Conservation (phyloP, 139 green algal species). For the Auxenochlorella pyrenoidosa region DNA sequence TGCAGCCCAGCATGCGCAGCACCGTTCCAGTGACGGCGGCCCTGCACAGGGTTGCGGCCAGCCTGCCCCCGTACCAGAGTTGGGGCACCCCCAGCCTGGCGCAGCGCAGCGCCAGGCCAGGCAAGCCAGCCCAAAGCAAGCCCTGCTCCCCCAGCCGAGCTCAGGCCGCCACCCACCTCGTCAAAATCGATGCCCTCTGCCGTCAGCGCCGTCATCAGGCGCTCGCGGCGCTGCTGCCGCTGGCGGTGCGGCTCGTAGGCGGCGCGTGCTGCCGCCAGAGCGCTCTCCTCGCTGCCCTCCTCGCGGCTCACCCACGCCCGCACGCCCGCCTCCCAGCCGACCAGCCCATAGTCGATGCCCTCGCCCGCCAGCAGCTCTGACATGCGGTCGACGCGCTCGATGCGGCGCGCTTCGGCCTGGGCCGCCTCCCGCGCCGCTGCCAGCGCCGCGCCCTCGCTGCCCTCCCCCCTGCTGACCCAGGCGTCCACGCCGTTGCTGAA, state of each 20-base stretch:
- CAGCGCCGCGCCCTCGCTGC: constrained; percentile 1
- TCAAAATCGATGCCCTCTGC: background rate
- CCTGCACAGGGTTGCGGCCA: too few species aligned
- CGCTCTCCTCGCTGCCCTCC: background rate
- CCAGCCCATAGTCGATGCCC: background rate
- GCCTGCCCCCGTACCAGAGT: too few species aligned
- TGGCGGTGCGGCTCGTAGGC: background rate
- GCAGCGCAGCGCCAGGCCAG: too few species aligned
- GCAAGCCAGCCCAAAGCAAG: too few species aligned
- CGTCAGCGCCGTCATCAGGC: background rate
- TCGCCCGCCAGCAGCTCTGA: background rate
- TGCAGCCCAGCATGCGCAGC: too few species aligned
- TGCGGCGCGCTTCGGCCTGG: background rate
- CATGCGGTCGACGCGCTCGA: background rate
- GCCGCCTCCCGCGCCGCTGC: background rate
- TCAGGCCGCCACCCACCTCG: too few species aligned
- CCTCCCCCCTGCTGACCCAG: background rate
- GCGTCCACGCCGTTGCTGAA: background rate
- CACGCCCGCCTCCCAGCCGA: background rate
- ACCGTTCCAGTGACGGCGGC: too few species aligned
- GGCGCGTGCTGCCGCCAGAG: background rate
- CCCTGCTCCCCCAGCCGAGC: too few species aligned
- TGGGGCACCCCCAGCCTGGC: too few species aligned
- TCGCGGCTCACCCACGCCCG: background rate
- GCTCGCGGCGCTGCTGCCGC: background rate